phyloP scores from a whole-genome alignment of 768 basidiomycete species.

The Lactifluus rugatus region DNA sequence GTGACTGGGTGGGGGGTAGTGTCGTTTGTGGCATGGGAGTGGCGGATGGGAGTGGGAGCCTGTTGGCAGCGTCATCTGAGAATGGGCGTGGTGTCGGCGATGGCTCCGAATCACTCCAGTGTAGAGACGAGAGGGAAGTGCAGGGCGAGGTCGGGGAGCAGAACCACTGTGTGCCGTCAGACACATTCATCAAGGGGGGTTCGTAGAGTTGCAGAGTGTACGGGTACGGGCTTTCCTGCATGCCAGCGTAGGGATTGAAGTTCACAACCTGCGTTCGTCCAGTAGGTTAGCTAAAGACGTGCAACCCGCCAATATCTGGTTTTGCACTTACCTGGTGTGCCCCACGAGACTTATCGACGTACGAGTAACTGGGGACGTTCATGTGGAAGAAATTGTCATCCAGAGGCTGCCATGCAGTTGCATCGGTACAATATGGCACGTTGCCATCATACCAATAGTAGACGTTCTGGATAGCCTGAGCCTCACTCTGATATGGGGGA shows the following conservation, averaged over 20 bases:
- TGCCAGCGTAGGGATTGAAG: not conserved
- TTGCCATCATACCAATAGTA: constrained; percentile 16
- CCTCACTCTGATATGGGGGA: constrained; percentile 3
- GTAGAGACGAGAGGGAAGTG: not conserved
- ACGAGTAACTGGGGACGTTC: not conserved
- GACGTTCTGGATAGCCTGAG: constrained; percentile 8
- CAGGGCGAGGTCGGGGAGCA: not conserved
- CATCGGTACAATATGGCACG: constrained; percentile 12
- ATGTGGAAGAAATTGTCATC: constrained; percentile 6
- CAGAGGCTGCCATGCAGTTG: not conserved
- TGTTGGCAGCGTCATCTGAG: not conserved
- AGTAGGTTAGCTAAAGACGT: not conserved
- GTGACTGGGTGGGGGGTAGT: not conserved
- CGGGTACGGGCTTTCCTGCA: not conserved
- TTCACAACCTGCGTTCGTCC: not conserved
- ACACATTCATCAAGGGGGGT: not conserved
- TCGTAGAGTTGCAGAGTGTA: constrained; percentile 1
- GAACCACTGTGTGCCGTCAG: not conserved
- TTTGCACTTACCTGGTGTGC: not conserved
- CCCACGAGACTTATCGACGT: not conserved
- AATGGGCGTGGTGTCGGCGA: not conserved
- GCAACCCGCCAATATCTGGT: not conserved
- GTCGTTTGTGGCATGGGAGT: not conserved
- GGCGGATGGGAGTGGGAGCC: not conserved
- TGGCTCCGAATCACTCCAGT: constrained; percentile 1